Evolutionary conservation across 2,329 filamentous ascomycete species (phyloP), one percentile per base, ranked within the genome.

Genomic region (Colletotrichum theobromicola): DNA sequence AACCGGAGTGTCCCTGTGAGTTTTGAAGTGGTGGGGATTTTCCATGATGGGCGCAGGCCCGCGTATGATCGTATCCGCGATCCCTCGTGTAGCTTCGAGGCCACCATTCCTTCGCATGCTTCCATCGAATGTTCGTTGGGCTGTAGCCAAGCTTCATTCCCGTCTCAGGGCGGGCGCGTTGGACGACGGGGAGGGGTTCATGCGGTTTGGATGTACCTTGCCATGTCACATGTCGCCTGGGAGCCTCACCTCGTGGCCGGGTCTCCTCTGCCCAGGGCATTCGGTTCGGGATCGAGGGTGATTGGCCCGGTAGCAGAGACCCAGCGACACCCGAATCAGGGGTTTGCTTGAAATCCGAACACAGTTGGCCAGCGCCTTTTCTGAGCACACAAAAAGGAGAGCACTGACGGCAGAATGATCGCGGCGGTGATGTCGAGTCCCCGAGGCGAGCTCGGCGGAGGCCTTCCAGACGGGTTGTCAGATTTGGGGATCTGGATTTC

Each of bases 201-300:
- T 72, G 57, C 46, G 34, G 62, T 67, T 57, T 57, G 62, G n/a
- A 67, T 30, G 21, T 66, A 16, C 53, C 62, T 67, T 60, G 55
- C 24, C 28, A 60, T 67, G 34, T 67, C 68, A 72, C 46, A 67
- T 58, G 60, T 62, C 60, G 28, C 37, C 24, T 46, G 32, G 32
- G 68, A 72, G 67, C 68, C 72, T 63, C 62, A 75, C 55, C 55
- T 72, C 57, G 68, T 57, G 69, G 62, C 62, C 28, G 32, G 68
- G 57, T 64, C 24, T 57, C 30, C 21, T 28, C 62, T 46, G 53
- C n/a, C 68, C 28, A 34, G 64, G 55, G 34, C 28, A 18, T 24
- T 62, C 21, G 35, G 26, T 21, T 69, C 46, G 37, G 57, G 42
- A 69, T 26, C 15, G 34, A 18, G 67, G 35, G 16, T 70, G 32